Conservation (phyloP, 1,284 basidiomycete genomes). For the Violaceomyces palustris region DNA sequence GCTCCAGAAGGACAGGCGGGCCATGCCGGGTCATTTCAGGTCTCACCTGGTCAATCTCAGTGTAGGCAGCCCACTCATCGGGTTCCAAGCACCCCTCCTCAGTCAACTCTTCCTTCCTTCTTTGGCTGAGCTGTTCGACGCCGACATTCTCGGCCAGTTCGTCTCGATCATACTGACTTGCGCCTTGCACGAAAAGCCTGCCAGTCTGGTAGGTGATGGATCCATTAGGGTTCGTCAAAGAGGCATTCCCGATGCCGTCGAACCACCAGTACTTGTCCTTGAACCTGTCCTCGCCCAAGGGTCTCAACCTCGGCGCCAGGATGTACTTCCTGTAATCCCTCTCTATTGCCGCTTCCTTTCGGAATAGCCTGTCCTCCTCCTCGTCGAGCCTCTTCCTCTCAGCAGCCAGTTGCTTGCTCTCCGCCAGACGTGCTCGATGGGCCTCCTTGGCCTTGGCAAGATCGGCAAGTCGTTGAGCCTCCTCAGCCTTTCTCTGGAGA, state of each 20-base stretch:
- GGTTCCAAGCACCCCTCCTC: slow-evolving; percentile 63
- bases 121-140: slow-evolving; percentile 57
- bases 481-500: slow-evolving; percentile 35
- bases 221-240: slow-evolving; percentile 60
- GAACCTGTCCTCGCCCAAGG: slow-evolving; percentile 85
- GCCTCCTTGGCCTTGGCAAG: slow-evolving; percentile 28
- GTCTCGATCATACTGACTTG: slow-evolving; percentile 66
- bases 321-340: slow-evolving; percentile 84
- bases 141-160: slow-evolving; percentile 70
- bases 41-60: slow-evolving; percentile 75
- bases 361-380: slow-evolving; percentile 73
- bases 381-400: slow-evolving; percentile 57
- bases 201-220: slow-evolving; percentile 76
- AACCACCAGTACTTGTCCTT: slow-evolving; percentile 97
- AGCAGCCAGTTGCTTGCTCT: slow-evolving; percentile 35
- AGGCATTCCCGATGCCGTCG: slow-evolving; percentile 83
- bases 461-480: slow-evolving; percentile 17
- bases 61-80: slow-evolving; percentile 84
- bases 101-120: slow-evolving; percentile 54
- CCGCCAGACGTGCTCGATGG: slow-evolving; percentile 31
- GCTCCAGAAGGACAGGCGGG: slow-evolving; percentile 6
- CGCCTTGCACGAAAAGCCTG: slow-evolving; percentile 82
- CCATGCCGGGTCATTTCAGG: background rate
- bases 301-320: slow-evolving; percentile 75
- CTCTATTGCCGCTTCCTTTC: slow-evolving; percentile 77